Evolutionary conservation across 2,329 filamentous ascomycete genomes (phyloP), one percentile per base, ranked within the genome.

Genomic region (Capronia coronata): DNA sequence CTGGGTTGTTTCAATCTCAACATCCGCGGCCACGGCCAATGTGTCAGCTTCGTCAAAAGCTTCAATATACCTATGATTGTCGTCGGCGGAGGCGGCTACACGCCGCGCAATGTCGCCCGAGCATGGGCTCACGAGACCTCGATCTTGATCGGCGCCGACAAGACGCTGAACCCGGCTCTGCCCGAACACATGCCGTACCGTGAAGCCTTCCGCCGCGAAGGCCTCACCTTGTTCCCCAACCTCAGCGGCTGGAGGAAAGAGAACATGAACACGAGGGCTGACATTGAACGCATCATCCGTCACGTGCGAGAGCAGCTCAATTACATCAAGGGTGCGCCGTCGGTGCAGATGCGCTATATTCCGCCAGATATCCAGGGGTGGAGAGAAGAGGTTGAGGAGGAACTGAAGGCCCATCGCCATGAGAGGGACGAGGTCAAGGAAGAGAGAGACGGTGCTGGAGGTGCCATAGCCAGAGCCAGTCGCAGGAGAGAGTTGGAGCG

Each of bases 81-180:
- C 47, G 87, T 97, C 51, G 93, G 93, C 38, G 93, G 93, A 32
- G 93, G 93, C 49, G 93, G 93, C 22, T 98, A 98, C 69, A 98
- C 93, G 11, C 90, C 93, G 3, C 82, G 91, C 57, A 98, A 98
- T 63, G 93, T 98, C 5, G 93, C 93, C 35, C 85, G 93, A 46
- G 89, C 91, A 23, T 98, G 93, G 93, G 88, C 90, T 19, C 91
- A 94, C 69, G 93, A 98, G 71, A 98, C 93, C 10, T 86, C 86
- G 53, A 87, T 97, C 59, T 88, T 88, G 52, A 86, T 94, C 55
- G 82, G 83, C 59, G 82, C 82, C 49, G 76, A 85, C 52, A 76
- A 84, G 56, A 78, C 79, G 49, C 83, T 96, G 56, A 72, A 79
- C 64, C 78, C 84, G 14, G 77, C 80, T 10, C 83, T 97, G 22